These are phyloP conservation scores for Santalum album DNA, from an alignment of 164 flowering plant species.

Conservation along the genomic window DNA sequence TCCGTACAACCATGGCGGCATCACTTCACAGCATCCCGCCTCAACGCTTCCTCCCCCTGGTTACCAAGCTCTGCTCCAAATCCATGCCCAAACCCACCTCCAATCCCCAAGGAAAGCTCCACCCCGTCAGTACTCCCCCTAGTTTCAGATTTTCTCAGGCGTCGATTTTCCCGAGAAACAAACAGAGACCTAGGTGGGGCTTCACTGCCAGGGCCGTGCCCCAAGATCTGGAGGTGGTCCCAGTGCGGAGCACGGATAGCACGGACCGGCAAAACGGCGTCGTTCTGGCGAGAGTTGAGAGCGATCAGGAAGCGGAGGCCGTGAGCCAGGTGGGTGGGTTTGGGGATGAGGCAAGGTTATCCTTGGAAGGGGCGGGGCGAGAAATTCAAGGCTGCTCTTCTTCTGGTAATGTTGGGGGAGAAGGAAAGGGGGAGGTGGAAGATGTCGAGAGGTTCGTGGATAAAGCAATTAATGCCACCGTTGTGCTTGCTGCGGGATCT, in stretches of 20 bases:
- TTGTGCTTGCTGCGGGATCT: slow-evolving; percentile 77
- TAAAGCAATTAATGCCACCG: slow-evolving; percentile 64
- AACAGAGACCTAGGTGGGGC: slow-evolving; percentile 4
- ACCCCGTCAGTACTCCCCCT: neutral
- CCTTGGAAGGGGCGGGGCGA: slow-evolving; percentile 48
- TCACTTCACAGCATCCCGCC: slow-evolving; percentile 31
- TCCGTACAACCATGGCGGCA: slow-evolving; percentile 28
- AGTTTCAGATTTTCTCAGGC: slow-evolving; percentile 2
- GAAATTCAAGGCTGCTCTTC: slow-evolving; percentile 30
- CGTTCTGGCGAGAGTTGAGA: slow-evolving; percentile 25
- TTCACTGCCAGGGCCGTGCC: slow-evolving; percentile 9
- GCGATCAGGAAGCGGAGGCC: slow-evolving; percentile 21
- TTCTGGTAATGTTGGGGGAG: slow-evolving; percentile 13
- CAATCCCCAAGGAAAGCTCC: slow-evolving; percentile 1
- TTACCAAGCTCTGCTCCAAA: slow-evolving; percentile 11
- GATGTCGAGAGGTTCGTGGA: slow-evolving; percentile 46
- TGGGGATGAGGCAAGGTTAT: slow-evolving; percentile 44
- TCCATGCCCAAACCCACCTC: slow-evolving; percentile 11
- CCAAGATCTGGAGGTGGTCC: slow-evolving; percentile 57
- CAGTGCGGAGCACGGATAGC: slow-evolving; percentile 53
- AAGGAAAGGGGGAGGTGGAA: slow-evolving; percentile 15
- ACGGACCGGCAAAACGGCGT: slow-evolving; percentile 52
- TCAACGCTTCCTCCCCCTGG: slow-evolving; percentile 24
- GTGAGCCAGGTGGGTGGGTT: slow-evolving; percentile 40
- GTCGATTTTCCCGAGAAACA: slow-evolving; percentile 14